Evolutionary conservation across 192 early-diverging fungal genomes (phyloP).

Genomic region (Borealophlyctis nickersoniae): DNA sequence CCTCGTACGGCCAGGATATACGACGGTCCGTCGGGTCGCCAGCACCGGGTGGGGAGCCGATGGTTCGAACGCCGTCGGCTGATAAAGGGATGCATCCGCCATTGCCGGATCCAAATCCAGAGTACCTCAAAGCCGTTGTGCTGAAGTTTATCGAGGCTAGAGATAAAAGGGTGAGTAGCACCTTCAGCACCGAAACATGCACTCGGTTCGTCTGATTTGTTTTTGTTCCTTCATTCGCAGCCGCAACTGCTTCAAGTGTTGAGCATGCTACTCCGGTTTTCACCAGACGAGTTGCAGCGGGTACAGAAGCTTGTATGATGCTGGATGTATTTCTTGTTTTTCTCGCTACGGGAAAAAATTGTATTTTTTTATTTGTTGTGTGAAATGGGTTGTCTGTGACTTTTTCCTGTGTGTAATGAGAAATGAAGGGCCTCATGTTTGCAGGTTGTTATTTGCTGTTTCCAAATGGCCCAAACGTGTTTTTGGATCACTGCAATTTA

Average conservation of each 20-base stretch:
- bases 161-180: conserved; percentile 58
- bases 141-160: conserved; percentile 74
- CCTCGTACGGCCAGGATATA: neutral
- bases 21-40: neutral
- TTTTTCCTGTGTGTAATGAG: too few relatives aligned
- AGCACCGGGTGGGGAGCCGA: neutral
- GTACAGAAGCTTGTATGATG: conserved; percentile 33
- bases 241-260: conserved; percentile 66
- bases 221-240: conserved; percentile 15
- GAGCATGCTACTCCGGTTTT: conserved; percentile 62
- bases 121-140: conserved; percentile 71
- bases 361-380: too few relatives aligned
- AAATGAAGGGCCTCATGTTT: too few relatives aligned
- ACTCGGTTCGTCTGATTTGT: neutral
- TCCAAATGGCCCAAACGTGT: too few relatives aligned
- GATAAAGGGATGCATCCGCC: neutral
- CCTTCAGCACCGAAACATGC: neutral
- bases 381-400: too few relatives aligned
- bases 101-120: conserved; percentile 49
- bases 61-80: neutral
- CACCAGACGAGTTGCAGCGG: conserved; percentile 67
- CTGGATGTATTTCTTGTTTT: too few relatives aligned
- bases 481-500: too few relatives aligned
- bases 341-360: too few relatives aligned
- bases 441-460: too few relatives aligned